Evolutionary conservation across 345 rosid genomes (phyloP).

Genomic region (Populus davidiana): DNA sequence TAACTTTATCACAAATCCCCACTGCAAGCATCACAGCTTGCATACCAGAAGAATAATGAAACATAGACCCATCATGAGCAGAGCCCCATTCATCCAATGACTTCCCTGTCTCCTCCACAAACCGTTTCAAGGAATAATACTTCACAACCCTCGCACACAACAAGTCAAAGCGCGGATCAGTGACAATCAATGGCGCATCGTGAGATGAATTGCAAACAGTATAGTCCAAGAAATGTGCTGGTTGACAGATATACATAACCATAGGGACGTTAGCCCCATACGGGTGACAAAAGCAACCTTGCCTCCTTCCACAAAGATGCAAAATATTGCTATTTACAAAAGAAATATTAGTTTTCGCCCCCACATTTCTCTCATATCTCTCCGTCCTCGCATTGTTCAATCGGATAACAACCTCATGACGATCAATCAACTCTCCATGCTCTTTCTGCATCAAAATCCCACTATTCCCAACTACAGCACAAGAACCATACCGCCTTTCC

Average conservation of each 20-base stretch:
- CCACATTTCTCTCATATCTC: constrained; percentile 53
- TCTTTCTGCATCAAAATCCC: constrained; percentile 63
- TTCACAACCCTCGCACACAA: constrained; percentile 72
- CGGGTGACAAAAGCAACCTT: constrained; percentile 75
- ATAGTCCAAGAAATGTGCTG: constrained; percentile 79
- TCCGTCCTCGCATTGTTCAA: constrained; percentile 76
- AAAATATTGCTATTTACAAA: constrained; percentile 85
- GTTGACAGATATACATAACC: constrained; percentile 82
- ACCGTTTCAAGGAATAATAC: constrained; percentile 72
- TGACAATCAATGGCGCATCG: constrained; percentile 56
- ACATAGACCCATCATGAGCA: constrained; percentile 66
- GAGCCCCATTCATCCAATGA: constrained; percentile 59
- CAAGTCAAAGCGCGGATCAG: constrained; percentile 79
- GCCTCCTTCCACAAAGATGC: constrained; percentile 64
- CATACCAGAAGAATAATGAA: constrained; percentile 93
- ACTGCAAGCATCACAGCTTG: constrained; percentile 81
- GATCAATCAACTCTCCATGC: constrained; percentile 63
- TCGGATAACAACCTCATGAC: constrained; percentile 79
- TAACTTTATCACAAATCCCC: constrained; percentile 74
- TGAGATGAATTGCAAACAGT: constrained; percentile 56
- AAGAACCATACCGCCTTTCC: constrained; percentile 51
- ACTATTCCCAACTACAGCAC: constrained; percentile 93
- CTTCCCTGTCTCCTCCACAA: constrained; percentile 46
- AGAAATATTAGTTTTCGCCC: constrained; percentile 67
- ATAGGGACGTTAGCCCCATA: constrained; percentile 66